phyloP scores from a whole-genome alignment of 225 moss, liverwort and hornwort genomes.

The Sphagnum contortum region DNA sequence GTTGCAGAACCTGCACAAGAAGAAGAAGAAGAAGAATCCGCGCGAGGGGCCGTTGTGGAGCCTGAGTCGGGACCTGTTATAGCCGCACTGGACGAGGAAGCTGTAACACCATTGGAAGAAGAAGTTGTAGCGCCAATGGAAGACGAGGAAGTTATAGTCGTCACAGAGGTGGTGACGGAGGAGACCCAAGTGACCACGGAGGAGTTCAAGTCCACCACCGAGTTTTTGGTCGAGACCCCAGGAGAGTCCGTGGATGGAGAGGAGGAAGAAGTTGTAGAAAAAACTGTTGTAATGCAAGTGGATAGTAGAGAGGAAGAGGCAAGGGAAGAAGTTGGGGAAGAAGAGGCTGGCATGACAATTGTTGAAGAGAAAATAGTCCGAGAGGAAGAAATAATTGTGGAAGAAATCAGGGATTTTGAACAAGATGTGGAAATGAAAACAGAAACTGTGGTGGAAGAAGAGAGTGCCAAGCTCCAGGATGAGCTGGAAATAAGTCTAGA shows the following conservation, averaged over 20 bases:
- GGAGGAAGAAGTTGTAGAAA: no score
- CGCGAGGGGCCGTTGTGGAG: not conserved
- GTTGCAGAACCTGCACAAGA: not conserved
- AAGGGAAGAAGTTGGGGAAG: constrained; percentile 14
- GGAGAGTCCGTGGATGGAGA: not conserved
- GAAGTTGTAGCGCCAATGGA: not conserved
- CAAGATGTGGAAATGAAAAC: constrained; percentile 2
- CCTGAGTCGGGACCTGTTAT: constrained; percentile 7
- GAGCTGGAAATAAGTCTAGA: not conserved
- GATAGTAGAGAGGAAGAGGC: constrained; percentile 28
- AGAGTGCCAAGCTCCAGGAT: no score
- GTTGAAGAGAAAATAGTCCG: constrained; percentile 13
- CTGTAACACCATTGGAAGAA: no score
- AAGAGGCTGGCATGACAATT: constrained; percentile 21
- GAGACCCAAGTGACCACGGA: not conserved
- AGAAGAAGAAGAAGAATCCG: not conserved
- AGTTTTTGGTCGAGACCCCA: not conserved
- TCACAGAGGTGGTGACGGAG: not conserved
- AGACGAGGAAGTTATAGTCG: constrained; percentile 3
- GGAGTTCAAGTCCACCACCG: not conserved
- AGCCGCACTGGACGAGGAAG: constrained; percentile 3
- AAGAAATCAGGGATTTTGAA: not conserved
- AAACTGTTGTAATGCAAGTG: not conserved
- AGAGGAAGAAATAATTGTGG: not conserved
- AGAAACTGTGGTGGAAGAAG: constrained; percentile 13